Evolutionary conservation across 2,329 filamentous ascomycete species (phyloP).

Genomic region (Epichloe amarillans): DNA sequence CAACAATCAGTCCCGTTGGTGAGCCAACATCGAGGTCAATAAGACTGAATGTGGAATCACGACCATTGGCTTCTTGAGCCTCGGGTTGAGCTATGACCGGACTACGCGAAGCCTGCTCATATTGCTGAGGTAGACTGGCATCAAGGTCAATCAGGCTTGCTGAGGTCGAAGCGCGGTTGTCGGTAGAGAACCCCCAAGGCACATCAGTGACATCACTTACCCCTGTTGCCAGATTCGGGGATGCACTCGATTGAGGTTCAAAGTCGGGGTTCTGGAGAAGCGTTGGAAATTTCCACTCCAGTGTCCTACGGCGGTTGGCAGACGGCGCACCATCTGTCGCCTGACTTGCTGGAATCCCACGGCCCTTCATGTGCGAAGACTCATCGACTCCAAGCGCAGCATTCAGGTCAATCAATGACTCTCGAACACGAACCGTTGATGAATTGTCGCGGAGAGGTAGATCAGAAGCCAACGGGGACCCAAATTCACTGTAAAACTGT

Average conservation of each 20-base stretch:
- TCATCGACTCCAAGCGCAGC: constrained; percentile 35
- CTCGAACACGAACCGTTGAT: constrained; percentile 34
- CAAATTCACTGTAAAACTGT: constrained; percentile 11
- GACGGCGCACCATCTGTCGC: too few species aligned
- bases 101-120: background rate
- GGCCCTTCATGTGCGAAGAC: too few species aligned
- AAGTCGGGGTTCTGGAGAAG: constrained; percentile 31
- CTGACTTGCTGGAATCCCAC: too few species aligned
- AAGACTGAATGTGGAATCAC: background rate
- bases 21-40: background rate
- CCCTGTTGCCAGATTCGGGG: constrained; percentile 7
- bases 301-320: constrained; percentile 20
- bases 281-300: constrained; percentile 44
- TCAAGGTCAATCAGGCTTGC: constrained; percentile 38
- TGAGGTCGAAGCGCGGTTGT: constrained; percentile 28
- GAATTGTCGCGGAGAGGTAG: constrained; percentile 45
- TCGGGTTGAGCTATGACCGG: background rate
- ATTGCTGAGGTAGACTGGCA: constrained; percentile 30
- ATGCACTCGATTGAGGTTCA: constrained; percentile 24
- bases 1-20: background rate
- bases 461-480: constrained; percentile 37
- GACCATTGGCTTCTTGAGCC: background rate
- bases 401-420: constrained; percentile 53
- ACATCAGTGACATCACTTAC: background rate
- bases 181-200: constrained; percentile 5